These are phyloP conservation scores for Taxillus chinensis DNA, from an alignment of 164 flowering plant genomes.

Conservation along the genomic window DNA sequence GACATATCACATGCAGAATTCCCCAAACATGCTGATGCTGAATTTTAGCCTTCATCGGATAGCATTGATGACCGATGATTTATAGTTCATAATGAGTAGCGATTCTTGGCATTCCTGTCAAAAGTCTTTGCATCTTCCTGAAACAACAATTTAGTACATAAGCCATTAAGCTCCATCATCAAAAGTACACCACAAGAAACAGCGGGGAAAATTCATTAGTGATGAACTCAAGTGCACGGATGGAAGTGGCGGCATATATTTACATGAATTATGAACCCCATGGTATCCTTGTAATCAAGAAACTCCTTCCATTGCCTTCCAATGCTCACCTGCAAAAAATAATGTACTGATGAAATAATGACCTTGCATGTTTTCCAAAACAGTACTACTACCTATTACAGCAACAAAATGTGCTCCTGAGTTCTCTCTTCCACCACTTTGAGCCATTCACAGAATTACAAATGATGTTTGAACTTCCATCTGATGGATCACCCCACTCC, in stretches of 20 bases:
- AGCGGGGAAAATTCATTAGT: not conserved
- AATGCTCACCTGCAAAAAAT: slow-evolving; percentile 39
- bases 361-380: no score
- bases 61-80: not conserved
- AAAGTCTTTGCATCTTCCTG: slow-evolving; percentile 73
- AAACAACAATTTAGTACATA: not conserved
- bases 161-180: slow-evolving; percentile 1
- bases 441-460: no score
- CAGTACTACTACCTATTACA: no score
- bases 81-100: slow-evolving; percentile 30
- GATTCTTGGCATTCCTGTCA: slow-evolving; percentile 54
- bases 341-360: no score
- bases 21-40: no score
- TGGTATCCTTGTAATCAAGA: slow-evolving; percentile 50
- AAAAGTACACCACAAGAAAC: not conserved
- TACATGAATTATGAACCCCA: slow-evolving; percentile 38
- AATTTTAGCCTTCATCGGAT: no score
- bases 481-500: no score
- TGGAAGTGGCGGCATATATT: not conserved
- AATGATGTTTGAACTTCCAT: no score
- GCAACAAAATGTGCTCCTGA: no score
- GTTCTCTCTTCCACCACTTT: no score
- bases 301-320: slow-evolving; percentile 82
- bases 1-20: no score
- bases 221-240: no score